Evolutionary conservation across 148 eudicot genomes (phyloP).

Genomic region (Chenopodium album): DNA sequence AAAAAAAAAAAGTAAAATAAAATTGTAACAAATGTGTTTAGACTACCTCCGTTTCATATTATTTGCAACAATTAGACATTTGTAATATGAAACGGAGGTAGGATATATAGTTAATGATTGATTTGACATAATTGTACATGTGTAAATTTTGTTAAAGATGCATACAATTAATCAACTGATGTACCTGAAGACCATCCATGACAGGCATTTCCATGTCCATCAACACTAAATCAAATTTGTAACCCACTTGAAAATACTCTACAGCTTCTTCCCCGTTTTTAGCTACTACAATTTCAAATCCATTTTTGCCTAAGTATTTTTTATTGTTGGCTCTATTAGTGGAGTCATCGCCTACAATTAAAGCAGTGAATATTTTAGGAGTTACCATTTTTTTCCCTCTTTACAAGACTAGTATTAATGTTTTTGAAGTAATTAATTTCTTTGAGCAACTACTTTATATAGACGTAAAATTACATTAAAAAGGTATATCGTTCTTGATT

Average conservation of each 20-base stretch:
- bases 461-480: too few species aligned
- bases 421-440: not conserved
- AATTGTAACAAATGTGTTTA: too few species aligned
- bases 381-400: not conserved
- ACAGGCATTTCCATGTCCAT: slow-evolving; percentile 32
- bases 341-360: slow-evolving; percentile 26
- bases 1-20: too few species aligned
- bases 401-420: not conserved
- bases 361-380: slow-evolving; percentile 14
- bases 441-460: not conserved
- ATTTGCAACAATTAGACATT: too few species aligned
- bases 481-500: not conserved
- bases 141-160: not conserved
- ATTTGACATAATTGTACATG: too few species aligned
- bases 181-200: slow-evolving; percentile 29
- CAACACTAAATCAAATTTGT: slow-evolving; percentile 13
- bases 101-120: too few species aligned
- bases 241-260: slow-evolving; percentile 2
- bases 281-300: slow-evolving; percentile 8
- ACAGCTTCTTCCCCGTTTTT: slow-evolving; percentile 24
- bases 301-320: slow-evolving; percentile 14
- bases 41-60: too few species aligned
- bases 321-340: not conserved
- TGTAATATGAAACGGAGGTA: too few species aligned
- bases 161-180: not conserved